A percentile compares a stretch with the other conserved stretches of the same genome.
Evolutionary conservation across 2,329 filamentous ascomycete genomes (phyloP).

Genomic region (Fonsecaea nubica): DNA sequence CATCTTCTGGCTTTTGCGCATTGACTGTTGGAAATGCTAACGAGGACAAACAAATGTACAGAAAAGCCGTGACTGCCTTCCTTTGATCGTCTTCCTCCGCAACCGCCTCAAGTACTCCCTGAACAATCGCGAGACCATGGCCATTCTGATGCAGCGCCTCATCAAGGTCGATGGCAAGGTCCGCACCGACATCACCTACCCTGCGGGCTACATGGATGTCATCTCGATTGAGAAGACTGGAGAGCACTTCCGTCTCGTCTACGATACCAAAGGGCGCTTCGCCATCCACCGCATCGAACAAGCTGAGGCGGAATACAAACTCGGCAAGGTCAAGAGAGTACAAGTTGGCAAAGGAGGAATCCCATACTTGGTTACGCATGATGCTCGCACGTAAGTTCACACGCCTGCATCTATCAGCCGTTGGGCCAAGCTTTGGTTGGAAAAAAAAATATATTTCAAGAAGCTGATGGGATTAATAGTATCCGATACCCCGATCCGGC

Average conservation of each 20-base stretch:
- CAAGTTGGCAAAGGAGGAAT: constrained; percentile 99
- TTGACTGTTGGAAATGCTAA: constrained; percentile 23
- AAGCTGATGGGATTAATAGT: constrained; percentile 64
- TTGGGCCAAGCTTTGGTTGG: constrained; percentile 98
- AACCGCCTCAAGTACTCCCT: constrained; percentile 96
- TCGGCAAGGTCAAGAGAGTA: constrained; percentile 99
- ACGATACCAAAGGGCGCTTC: constrained; percentile 99
- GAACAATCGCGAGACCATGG: constrained; percentile 96
- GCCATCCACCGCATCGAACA: constrained; percentile 98
- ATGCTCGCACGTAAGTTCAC: constrained; percentile 98
- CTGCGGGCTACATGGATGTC: constrained; percentile 98
- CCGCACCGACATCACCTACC: constrained; percentile 97
- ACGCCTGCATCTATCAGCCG: constrained; percentile 96
- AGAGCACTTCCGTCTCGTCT: constrained; percentile 99
- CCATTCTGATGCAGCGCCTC: constrained; percentile 99
- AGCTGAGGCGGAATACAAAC: constrained; percentile 99
- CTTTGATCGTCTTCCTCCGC: constrained; percentile 97
- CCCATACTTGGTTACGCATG: constrained; percentile 99
- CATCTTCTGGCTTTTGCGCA: neutral
- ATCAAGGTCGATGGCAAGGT: constrained; percentile 99
- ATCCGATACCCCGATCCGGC: constrained; percentile 98
- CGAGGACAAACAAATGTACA: constrained; percentile 69
- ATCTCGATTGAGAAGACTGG: constrained; percentile 99
- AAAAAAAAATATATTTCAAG: constrained; percentile 41
- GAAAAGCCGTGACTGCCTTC: constrained; percentile 98